Evolutionary conservation across 306 rosid genomes (phyloP), one percentile per base, ranked within the genome.

Genomic region (Chamaecrista fasciculata): DNA sequence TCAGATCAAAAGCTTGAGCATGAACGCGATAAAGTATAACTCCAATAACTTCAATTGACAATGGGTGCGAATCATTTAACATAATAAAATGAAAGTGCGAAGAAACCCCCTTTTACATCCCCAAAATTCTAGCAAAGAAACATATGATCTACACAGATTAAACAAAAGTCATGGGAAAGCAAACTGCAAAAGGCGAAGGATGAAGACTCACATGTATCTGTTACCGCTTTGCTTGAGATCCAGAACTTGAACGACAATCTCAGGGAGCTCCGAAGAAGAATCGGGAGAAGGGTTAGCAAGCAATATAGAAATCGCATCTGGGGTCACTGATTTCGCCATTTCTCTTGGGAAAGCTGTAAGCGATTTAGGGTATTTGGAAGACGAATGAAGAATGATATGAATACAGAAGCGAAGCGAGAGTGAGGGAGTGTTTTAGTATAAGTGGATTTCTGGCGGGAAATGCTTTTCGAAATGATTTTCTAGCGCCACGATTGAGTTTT

Each of bases 221-320:
- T 73, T 87, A 4, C 99, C 99, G 26, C 70, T 57, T 19, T 48
- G 52, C 31, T 61, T 75, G 76, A 95, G 99, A 83, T 95, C 92
- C 37, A 84, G 67, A 49, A 95, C 82, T 80, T 95, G 97, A 9
- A 91, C 84, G 5, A 91, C 81, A 37, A 95, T 74, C 3, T 84
- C 85, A 1, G 89, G 88, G n/a, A 85, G 61, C 60, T 81, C 87
- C n/a, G 83, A 60, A 5, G 89, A 67, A 3, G 84, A 56, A 19
- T 83, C 89, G 2, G 96, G 95, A 0, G 89, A 74, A 1, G 95
- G 92, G 52, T 84, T 84, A 0, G 86, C 82, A n/a, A 86, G 73
- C 8, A 94, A 24, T 0, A 24, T 73, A 3, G 91, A 85, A 20
- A 94, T 81, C 49, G 89, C 99, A 46, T 84, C 72, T 8, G 79